A percentile compares a stretch with the other conserved stretches of the same genome.
phyloP scores from a whole-genome alignment of 495 filamentous ascomycete genomes.

The Penicillium subrubescens region DNA sequence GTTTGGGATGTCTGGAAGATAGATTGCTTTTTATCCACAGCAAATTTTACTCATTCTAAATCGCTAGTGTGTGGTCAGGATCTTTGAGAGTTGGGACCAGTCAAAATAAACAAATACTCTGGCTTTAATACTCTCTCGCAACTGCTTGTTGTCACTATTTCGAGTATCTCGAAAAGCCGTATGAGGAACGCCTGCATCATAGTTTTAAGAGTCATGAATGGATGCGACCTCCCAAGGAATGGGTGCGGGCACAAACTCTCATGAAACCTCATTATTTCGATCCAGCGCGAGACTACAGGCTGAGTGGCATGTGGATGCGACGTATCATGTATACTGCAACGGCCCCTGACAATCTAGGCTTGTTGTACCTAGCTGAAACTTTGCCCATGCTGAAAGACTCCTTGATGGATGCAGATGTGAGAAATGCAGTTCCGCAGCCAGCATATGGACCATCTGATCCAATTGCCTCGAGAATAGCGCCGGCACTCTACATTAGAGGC shows the following conservation, averaged over 20 bases:
- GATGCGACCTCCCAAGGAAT: neutral
- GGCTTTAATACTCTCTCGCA: too few relatives aligned
- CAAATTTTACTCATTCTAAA: too few relatives aligned
- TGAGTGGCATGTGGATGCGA: slow-evolving; percentile 11
- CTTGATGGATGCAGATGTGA: neutral
- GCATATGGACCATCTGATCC: neutral
- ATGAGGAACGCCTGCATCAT: too few relatives aligned
- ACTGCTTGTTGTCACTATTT: too few relatives aligned
- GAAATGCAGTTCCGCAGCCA: neutral
- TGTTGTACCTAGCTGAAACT: neutral
- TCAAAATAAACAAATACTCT: too few relatives aligned
- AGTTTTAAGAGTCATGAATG: neutral
- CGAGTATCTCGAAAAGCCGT: too few relatives aligned
- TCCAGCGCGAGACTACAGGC: neutral
- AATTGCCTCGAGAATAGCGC: neutral
- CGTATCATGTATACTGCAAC: slow-evolving; percentile 11
- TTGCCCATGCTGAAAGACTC: neutral
- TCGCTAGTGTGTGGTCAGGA: too few relatives aligned
- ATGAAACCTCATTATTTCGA: neutral
- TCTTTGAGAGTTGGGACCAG: too few relatives aligned
- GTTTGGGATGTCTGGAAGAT: too few relatives aligned
- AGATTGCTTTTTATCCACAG: too few relatives aligned
- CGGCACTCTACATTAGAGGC: neutral
- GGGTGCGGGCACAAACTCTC: neutral
- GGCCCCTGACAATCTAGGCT: slow-evolving; percentile 5